Percentiles rank a stretch among this genome's conserved stretches.
These are phyloP conservation scores for California macrophylla DNA, from an alignment of 441 rosid species.

Conservation along the genomic window DNA sequence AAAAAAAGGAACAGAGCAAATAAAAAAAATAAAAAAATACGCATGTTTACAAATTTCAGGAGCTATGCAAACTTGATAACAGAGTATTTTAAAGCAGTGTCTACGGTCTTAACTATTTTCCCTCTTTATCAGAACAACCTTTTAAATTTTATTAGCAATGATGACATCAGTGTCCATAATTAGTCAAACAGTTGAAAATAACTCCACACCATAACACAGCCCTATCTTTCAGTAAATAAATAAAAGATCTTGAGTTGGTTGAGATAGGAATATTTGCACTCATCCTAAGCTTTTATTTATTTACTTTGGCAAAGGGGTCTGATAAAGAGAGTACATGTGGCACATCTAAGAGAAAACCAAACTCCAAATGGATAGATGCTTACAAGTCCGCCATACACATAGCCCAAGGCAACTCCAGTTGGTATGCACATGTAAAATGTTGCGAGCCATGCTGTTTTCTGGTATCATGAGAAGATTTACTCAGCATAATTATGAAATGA, in stretches of 20 bases:
- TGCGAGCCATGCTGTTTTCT: slow-evolving; percentile 93
- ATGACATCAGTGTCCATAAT: neutral
- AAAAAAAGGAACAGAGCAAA: neutral
- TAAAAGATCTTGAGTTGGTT: too few relatives aligned
- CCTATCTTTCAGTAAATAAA: too few relatives aligned
- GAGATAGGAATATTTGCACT: neutral
- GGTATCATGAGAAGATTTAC: slow-evolving; percentile 23
- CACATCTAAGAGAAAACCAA: neutral
- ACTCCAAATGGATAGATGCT: slow-evolving; percentile 20
- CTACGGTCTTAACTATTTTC: too few relatives aligned
- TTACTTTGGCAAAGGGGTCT: neutral
- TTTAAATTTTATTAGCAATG: neutral
- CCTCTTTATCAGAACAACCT: too few relatives aligned
- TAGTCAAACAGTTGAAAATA: neutral
- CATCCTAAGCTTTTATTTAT: neutral
- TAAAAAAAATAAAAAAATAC: too few relatives aligned
- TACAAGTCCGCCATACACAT: slow-evolving; percentile 80
- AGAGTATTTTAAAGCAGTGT: too few relatives aligned
- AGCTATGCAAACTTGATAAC: neutral
- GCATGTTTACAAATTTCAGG: too few relatives aligned
- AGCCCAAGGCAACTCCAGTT: slow-evolving; percentile 81
- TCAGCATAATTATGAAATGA: neutral
- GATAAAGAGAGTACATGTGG: neutral
- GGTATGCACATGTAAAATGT: slow-evolving; percentile 95
- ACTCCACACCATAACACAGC: neutral